Conservation (phyloP, 768 basidiomycete species). For the Austroboletus festivus region DNA sequence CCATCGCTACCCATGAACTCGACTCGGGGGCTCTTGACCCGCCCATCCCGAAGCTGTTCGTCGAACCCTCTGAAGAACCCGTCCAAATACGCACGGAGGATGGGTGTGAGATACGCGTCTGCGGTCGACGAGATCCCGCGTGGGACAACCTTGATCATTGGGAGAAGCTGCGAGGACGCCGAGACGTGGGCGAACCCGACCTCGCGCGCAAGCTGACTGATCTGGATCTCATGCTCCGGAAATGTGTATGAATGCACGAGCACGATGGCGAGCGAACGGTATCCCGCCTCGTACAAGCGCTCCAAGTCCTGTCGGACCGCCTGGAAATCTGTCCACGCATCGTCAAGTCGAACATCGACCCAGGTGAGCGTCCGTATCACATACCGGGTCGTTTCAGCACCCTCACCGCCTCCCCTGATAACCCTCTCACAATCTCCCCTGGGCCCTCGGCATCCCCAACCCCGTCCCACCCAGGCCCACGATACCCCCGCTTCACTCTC, state of each 20-base stretch:
- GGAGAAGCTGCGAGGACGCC: constrained; percentile 80
- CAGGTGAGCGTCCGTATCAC: background rate
- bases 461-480: constrained; percentile 77
- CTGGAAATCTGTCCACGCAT: constrained; percentile 57
- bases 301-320: constrained; percentile 60
- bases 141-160: constrained; percentile 95
- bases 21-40: constrained; percentile 61
- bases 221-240: constrained; percentile 74
- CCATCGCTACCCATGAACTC: constrained; percentile 98
- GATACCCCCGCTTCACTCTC: constrained; percentile 64
- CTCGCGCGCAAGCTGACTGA: constrained; percentile 70
- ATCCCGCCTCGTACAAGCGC: constrained; percentile 73
- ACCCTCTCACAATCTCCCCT: constrained; percentile 73
- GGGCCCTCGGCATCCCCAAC: constrained; percentile 70
- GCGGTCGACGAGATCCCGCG: constrained; percentile 90
- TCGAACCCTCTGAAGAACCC: constrained; percentile 93
- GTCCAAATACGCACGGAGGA: constrained; percentile 78
- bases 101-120: constrained; percentile 93
- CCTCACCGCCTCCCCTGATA: constrained; percentile 88
- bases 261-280: constrained; percentile 85
- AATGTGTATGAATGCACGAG: constrained; percentile 91
- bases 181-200: constrained; percentile 91
- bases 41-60: constrained; percentile 60
- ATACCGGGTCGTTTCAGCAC: constrained; percentile 70
- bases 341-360: too few relatives aligned